These are phyloP conservation scores for Diplodia sapinea DNA, from an alignment of 2,329 filamentous ascomycete genomes.

Conservation along the genomic window DNA sequence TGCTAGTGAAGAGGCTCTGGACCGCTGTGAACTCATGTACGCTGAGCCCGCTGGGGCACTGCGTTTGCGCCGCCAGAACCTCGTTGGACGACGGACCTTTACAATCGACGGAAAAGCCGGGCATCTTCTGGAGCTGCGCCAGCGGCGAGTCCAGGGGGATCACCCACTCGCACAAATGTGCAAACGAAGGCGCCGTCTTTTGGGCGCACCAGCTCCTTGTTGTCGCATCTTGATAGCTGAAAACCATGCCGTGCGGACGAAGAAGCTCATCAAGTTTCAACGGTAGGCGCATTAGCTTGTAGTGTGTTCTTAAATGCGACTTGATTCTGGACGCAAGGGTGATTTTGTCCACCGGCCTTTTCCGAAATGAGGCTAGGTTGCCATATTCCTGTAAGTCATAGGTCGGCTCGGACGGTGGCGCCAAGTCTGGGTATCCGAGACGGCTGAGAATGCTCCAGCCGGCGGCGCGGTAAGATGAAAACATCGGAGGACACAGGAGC, in stretches of 20 bases:
- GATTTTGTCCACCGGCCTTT: constrained; percentile 36
- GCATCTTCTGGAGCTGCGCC: constrained; percentile 38
- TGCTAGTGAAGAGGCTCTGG: constrained; percentile 56
- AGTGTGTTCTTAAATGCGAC: constrained; percentile 57
- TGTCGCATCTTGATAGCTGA: constrained; percentile 56
- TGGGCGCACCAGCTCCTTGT: constrained; percentile 48
- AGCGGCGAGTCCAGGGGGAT: constrained; percentile 51
- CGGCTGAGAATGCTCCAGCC: constrained; percentile 57
- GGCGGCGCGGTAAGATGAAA: constrained; percentile 58
- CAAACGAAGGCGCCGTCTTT: constrained; percentile 48
- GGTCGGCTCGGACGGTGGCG: constrained; percentile 33
- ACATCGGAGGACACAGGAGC: constrained; percentile 52
- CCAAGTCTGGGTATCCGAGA: constrained; percentile 42
- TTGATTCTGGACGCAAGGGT: constrained; percentile 56
- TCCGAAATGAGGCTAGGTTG: constrained; percentile 40
- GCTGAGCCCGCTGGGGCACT: constrained; percentile 56
- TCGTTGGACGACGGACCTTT: constrained; percentile 60
- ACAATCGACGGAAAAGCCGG: constrained; percentile 43
- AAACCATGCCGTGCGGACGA: constrained; percentile 54
- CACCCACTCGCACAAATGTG: constrained; percentile 52
- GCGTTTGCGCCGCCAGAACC: constrained; percentile 57
- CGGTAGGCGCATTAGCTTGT: constrained; percentile 50
- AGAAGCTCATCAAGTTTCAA: constrained; percentile 51
- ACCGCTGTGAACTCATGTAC: constrained; percentile 61
- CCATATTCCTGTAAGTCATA: constrained; percentile 44